Evolutionary conservation across 495 filamentous ascomycete species (phyloP).

Genomic region (Neurospora hispaniola): DNA sequence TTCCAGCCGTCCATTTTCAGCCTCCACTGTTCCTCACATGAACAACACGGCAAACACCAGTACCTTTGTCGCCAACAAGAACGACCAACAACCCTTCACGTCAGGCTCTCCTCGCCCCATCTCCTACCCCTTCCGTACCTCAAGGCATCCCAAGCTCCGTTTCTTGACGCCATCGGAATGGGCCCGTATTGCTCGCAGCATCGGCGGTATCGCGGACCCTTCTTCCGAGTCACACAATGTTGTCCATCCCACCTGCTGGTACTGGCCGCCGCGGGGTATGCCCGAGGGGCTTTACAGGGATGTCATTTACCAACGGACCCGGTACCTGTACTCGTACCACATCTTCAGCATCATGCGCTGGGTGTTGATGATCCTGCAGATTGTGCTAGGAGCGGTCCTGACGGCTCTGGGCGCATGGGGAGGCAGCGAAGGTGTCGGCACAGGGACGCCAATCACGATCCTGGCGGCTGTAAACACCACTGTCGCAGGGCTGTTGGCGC

Average conservation of each 20-base stretch:
- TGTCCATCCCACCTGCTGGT: slow-evolving; percentile 29
- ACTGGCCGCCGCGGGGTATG: slow-evolving; percentile 36
- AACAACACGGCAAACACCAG: neutral
- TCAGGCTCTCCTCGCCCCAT: neutral
- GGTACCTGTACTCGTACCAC: slow-evolving; percentile 27
- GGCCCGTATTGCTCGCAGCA: slow-evolving; percentile 33
- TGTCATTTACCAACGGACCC: slow-evolving; percentile 29
- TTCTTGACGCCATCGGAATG: slow-evolving; percentile 32
- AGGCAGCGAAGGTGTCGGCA: slow-evolving; percentile 9
- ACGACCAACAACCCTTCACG: neutral
- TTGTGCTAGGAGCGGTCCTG: slow-evolving; percentile 33
- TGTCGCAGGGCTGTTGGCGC: slow-evolving; percentile 35
- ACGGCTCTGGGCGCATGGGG: slow-evolving; percentile 32
- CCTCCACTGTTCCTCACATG: neutral
- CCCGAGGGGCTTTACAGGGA: slow-evolving; percentile 34
- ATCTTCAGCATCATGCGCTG: slow-evolving; percentile 24
- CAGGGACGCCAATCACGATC: slow-evolving; percentile 29
- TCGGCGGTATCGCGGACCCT: slow-evolving; percentile 32
- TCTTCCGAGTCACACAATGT: slow-evolving; percentile 29
- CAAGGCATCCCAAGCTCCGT: slow-evolving; percentile 7
- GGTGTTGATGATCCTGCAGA: slow-evolving; percentile 33
- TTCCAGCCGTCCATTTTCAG: neutral
- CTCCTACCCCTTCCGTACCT: neutral
- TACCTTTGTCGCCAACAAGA: neutral
- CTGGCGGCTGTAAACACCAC: slow-evolving; percentile 40